Percentiles rank a stretch among this genome's conserved stretches.
Evolutionary conservation across 2,329 filamentous ascomycete species (phyloP).

Genomic region (Neofusicoccum ribis): DNA sequence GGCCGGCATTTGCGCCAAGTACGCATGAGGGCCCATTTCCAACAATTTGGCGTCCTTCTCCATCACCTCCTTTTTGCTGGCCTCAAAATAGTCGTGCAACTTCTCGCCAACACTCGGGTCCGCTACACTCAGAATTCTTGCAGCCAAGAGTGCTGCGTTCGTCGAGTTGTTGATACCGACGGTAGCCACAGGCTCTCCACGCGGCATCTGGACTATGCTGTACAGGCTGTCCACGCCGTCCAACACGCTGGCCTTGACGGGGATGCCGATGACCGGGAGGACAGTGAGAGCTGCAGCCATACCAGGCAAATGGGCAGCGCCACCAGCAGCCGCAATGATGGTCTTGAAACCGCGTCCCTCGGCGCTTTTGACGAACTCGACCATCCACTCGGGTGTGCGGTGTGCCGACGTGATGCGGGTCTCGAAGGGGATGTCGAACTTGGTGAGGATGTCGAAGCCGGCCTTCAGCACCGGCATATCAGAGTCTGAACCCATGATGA

Average conservation of each 20-base stretch:
- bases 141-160: conserved; percentile 50
- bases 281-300: conserved; percentile 53
- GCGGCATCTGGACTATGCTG: conserved; percentile 55
- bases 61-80: conserved; percentile 64
- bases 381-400: conserved; percentile 52
- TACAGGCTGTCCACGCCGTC: conserved; percentile 53
- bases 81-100: conserved; percentile 62
- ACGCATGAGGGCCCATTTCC: conserved; percentile 58
- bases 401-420: conserved; percentile 75
- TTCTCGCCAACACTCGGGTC: conserved; percentile 58
- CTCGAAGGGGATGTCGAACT: conserved; percentile 72
- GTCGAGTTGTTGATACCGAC: conserved; percentile 49
- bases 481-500: conserved; percentile 84
- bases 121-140: conserved; percentile 45
- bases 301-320: conserved; percentile 53
- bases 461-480: conserved; percentile 68
- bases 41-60: conserved; percentile 61
- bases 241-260: conserved; percentile 51
- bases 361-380: conserved; percentile 45
- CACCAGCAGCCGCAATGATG: conserved; percentile 52
- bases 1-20: conserved; percentile 45
- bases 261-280: conserved; percentile 53
- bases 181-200: conserved; percentile 45
- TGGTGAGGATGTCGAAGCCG: conserved; percentile 65
- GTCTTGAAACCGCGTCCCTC: conserved; percentile 40